Evolutionary conservation across 164 flowering plant species (phyloP).

Genomic region (Chloranthus sessilifolius): DNA sequence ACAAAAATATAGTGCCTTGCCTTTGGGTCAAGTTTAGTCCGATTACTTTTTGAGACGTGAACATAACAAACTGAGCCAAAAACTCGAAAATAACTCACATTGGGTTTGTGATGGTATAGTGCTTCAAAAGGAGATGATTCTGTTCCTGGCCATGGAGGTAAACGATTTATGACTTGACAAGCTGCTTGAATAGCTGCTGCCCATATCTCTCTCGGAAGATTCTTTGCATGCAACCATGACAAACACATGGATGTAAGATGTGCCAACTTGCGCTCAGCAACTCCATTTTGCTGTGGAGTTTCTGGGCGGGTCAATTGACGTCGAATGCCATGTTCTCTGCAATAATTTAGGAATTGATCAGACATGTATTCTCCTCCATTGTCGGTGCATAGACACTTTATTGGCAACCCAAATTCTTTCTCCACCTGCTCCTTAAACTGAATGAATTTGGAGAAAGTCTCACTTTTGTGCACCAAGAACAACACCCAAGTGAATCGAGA

Average conservation of each 20-base stretch:
- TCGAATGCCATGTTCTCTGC: conserved; percentile 11
- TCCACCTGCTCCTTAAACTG: not conserved
- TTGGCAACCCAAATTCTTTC: conserved; percentile 3
- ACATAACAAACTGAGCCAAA: conserved; percentile 10
- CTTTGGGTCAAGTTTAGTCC: conserved; percentile 18
- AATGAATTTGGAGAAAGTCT: conserved; percentile 11
- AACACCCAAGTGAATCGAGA: conserved; percentile 15
- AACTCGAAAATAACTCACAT: conserved; percentile 1
- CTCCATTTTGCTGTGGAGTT: conserved; percentile 24
- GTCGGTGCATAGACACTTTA: conserved; percentile 10
- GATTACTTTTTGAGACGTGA: conserved; percentile 15
- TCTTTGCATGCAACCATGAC: too few relatives aligned
- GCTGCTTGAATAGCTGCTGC: too few relatives aligned
- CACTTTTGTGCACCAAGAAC: conserved; percentile 12
- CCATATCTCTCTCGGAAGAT: too few relatives aligned
- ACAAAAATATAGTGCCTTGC: conserved; percentile 16
- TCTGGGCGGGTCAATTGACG: conserved; percentile 20
- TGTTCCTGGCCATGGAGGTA: too few relatives aligned
- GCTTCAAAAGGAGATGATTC: too few relatives aligned
- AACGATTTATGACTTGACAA: too few relatives aligned
- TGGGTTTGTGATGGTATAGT: too few relatives aligned
- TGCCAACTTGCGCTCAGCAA: too few relatives aligned
- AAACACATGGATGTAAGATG: too few relatives aligned
- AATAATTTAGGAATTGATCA: conserved; percentile 3
- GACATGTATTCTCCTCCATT: conserved; percentile 15